Conservation (phyloP, 2,329 filamentous ascomycete genomes). For the Zasmidium cellare region DNA sequence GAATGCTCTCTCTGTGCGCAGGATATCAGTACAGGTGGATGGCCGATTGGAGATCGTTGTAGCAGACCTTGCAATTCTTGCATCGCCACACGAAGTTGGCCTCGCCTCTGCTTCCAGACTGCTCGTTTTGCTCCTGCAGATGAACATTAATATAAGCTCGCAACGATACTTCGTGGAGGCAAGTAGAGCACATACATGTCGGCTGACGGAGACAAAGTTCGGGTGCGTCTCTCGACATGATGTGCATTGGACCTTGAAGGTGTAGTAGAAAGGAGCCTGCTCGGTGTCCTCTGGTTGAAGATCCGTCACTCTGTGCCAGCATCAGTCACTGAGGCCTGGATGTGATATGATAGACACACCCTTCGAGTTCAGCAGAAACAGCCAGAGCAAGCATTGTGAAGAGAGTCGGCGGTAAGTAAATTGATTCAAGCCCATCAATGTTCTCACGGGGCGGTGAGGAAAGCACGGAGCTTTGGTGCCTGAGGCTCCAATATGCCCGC, state of each 20-base stretch:
- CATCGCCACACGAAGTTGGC: conserved; percentile 99
- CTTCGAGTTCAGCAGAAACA: conserved; percentile 67
- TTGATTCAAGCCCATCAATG: conserved; percentile 14
- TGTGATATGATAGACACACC: conserved; percentile 50
- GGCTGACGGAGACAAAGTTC: conserved; percentile 82
- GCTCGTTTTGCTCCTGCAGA: conserved; percentile 77
- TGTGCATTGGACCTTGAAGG: conserved; percentile 97
- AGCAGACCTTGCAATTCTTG: conserved; percentile 86
- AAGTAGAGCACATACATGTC: conserved; percentile 67
- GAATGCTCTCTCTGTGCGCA: conserved; percentile 71
- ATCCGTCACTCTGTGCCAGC: conserved; percentile 73
- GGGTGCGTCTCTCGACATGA: conserved; percentile 89
- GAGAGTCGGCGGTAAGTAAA: background rate
- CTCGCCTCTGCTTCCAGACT: conserved; percentile 90
- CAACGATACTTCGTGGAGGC: background rate
- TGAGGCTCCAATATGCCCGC: too few species aligned
- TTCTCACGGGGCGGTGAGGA: background rate
- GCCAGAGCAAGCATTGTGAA: conserved; percentile 63
- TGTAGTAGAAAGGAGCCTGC: conserved; percentile 89
- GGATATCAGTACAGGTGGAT: conserved; percentile 1
- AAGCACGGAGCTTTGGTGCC: too few species aligned
- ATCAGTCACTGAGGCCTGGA: background rate
- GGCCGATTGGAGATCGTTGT: background rate
- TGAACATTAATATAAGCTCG: background rate
- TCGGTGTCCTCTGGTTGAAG: conserved; percentile 80